Base-by-base conservation (phyloP, 257 asterid genomes). In the Scutellaria baicalensis region DNA sequence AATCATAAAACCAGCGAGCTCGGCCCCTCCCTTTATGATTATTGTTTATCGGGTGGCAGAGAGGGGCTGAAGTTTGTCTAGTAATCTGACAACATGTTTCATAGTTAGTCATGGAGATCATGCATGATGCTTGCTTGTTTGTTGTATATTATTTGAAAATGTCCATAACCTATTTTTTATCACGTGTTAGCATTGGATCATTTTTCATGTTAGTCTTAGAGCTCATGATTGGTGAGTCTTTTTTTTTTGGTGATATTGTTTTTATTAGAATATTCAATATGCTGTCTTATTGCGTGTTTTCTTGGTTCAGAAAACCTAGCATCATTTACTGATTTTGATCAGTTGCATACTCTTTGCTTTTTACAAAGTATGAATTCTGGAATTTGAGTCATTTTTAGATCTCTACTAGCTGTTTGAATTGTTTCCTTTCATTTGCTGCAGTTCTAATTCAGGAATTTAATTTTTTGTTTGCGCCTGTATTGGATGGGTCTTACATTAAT, bases 361-460 rank as follows among this genome's bases (percentile, higher is more conserved):
- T 44, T 40, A 48, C 31, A 8, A 14, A 48, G 12, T 47, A 54
- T 62, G 75, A 64, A 51, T 35, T 20, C 17, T 47, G 59, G 60
- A 59, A 23, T 16, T 59, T 50, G 69, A 68, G 70, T 69, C 62
- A 18, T 50, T 27, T 38, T 35, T n/a, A 50, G 48, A 59, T 73
- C 35, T 60, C 64, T 17, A 18, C 57, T 44, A 35, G 42, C 51
- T 20, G 49, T 74, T 60, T 54, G 48, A 20, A 40, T 36, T 17
- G 39, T 68, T 54, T 68, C 54, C 56, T 39, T 35, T 60, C 51
- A 45, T 51, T 14, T 43, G 40, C 59, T 59, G 52, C 40, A 58
- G 8, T 70, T 70, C 38, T 68, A 27, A 10, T 44, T 67, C 39
- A 17, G 49, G 10, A 59, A 17, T 48, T 35, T 27, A 27, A 21